Evolutionary conservation across 2,329 filamentous ascomycete genomes (phyloP), one percentile per base, ranked within the genome.

Genomic region (Penicillium sp.): DNA sequence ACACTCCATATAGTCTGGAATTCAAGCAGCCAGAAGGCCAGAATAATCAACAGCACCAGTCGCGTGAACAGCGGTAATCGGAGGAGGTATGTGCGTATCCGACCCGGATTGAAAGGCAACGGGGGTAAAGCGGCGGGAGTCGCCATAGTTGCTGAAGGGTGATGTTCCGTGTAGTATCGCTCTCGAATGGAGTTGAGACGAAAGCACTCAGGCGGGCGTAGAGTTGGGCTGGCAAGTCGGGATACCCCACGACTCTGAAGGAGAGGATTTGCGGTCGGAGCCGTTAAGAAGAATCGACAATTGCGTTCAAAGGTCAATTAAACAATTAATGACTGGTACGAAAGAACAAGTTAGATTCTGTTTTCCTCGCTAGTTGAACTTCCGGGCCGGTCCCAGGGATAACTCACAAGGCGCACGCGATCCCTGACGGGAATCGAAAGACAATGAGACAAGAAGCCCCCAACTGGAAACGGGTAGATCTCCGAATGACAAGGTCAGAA

Each of bases 21-120:
- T 39, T 83, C 78, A 6, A 84, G 74, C 32, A 88, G 61, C 81
- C 85, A 94, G 54, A 88, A 77, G 12, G 75, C 72, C 29, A 85
- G 63, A 50, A 95, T 86, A 39, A 83, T 70, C 4, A 82, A 62
- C 19, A 89, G 67, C 13, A 89, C 78, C 17, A 78, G 69, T 44
- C 90, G 82, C 24, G 93, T 96, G 66, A 93, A 89, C 1, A 97
- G 76, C 32, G 93, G 91, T n/a, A 97, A 76, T 43, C 89, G 84
- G 53, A 87, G 76, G 57, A 95, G 64, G 67, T 95, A 96, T 8
- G 87, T 87, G 57, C 88, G 84, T 61, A 89, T 77, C 59, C 88
- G 82, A 53, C 78, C 69, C 29, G 84, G 81, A 70, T 83, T 90
- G 70, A 94, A 84, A 50, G 78, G 75, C 60, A 77, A 59, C 63